A percentile compares a stretch with the other conserved stretches of the same genome.
phyloP scores from a whole-genome alignment of 345 rosid species.

The Dipteronia sinensis region DNA sequence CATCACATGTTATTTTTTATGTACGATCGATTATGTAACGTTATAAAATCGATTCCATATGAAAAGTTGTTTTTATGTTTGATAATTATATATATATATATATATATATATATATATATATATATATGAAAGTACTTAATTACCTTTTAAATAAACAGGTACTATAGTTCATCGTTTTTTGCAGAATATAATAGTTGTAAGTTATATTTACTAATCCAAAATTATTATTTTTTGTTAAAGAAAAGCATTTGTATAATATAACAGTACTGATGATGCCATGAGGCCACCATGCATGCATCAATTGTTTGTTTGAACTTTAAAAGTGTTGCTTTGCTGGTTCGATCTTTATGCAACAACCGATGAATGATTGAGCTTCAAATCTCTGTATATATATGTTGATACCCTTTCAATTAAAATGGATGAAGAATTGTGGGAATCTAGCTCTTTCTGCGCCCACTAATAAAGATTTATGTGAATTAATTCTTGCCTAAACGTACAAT shows the following conservation, averaged over 20 bases:
- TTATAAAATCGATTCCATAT: too few relatives aligned
- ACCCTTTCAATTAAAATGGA: neutral
- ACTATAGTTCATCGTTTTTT: neutral
- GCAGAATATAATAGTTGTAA: neutral
- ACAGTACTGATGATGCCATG: neutral
- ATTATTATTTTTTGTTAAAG: too few relatives aligned
- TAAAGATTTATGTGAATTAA: neutral
- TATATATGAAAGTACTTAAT: too few relatives aligned
- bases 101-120: too few relatives aligned
- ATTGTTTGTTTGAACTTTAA: neutral
- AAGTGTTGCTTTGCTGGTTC: neutral
- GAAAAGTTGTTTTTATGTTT: too few relatives aligned
- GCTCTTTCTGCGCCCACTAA: constrained; percentile 17
- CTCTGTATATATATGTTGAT: neutral
- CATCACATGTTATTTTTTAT: too few relatives aligned
- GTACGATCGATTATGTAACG: too few relatives aligned
- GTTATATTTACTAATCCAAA: neutral
- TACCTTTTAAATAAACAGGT: too few relatives aligned
- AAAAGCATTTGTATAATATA: too few relatives aligned
- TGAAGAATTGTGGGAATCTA: constrained; percentile 8
- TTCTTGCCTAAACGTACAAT: neutral
- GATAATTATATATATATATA: too few relatives aligned
- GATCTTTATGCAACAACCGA: constrained; percentile 4
- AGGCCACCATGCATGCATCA: neutral
- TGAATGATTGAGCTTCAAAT: neutral